Evolutionary conservation across 2,329 filamentous ascomycete species (phyloP), one percentile per base, ranked within the genome.

Genomic region (Polytolypa hystricis): DNA sequence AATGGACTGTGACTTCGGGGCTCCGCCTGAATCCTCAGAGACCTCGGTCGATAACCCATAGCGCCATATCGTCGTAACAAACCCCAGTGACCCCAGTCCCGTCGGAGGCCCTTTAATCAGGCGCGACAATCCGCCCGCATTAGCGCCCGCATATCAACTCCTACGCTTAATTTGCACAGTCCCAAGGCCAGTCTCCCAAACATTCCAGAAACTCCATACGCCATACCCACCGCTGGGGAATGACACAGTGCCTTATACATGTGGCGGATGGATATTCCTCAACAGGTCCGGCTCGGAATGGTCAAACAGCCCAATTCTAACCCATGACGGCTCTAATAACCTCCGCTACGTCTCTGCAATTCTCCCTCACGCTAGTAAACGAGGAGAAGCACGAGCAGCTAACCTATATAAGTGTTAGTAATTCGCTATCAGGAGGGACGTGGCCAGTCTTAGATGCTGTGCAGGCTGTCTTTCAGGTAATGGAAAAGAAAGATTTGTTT

Each of bases 11-110:
- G 32, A 36, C 19, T 41, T 41, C 33, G 36, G 39, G 4, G 12
- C 26, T 3, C 39, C 36, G 8, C 30, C 31, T 30, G 25, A 41
- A 35, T 39, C 39, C 10, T 34, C 30, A 11, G 17, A 34, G 5
- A 32, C 26, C 9, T 41, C 39, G n/a, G 18, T 39, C 11, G 39
- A 41, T 18, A 41, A 39, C 20, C 39, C 36, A 6, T 41, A 32
- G 39, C 31, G 39, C n/a, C 39, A 41, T 30, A 12, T 23, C 17
- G 23, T 35, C 14, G 29, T 26, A n/a, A 15, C 26, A 15, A 21
- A 16, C 11, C 21, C 35, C 12, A 26, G 25, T 11, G 11, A 11
- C n/a, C 31, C 39, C 17, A 34, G 15, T 12, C 39, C 39, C 2
- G n/a, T 41, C 6, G 36, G 35, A 3, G 39, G 39, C 9, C 39